Percentiles rank a stretch among this genome's conserved stretches.
Conservation (phyloP, 768 basidiomycete species). For the Mycena galopus region DNA sequence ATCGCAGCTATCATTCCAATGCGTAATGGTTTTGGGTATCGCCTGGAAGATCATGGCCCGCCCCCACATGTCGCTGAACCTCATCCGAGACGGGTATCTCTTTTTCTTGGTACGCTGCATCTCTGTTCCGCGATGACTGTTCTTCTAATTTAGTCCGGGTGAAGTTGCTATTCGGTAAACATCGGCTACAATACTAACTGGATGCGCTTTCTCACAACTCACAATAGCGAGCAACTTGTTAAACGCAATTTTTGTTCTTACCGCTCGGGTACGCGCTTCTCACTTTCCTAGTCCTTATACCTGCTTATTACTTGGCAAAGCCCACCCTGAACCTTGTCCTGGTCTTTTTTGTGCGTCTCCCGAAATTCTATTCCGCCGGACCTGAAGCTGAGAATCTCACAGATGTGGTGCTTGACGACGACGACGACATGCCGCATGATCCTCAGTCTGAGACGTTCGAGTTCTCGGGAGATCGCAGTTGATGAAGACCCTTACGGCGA, state of each 20-base stretch:
- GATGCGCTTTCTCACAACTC: neutral
- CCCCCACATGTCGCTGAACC: neutral
- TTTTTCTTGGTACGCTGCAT: conserved; percentile 11
- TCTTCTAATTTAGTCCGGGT: neutral
- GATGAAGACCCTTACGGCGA: neutral
- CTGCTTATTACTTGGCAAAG: neutral
- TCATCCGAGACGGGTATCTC: conserved; percentile 1
- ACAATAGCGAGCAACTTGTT: conserved; percentile 1
- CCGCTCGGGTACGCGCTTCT: conserved; percentile 6
- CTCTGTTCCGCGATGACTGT: neutral
- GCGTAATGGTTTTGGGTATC: neutral
- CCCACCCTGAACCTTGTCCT: neutral
- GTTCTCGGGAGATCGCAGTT: neutral
- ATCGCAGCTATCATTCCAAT: conserved; percentile 6
- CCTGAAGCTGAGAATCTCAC: neutral
- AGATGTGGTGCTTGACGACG: conserved; percentile 27
- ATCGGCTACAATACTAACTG: neutral
- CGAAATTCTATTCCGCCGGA: neutral
- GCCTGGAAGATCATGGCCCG: neutral
- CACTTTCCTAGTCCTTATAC: neutral
- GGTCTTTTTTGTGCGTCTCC: conserved; percentile 25
- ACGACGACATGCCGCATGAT: conserved; percentile 30
- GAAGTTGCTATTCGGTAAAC: conserved; percentile 14
- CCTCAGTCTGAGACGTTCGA: conserved; percentile 14
- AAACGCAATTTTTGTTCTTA: neutral